These are phyloP conservation scores for Fusarium tuaranense DNA, from an alignment of 2,329 filamentous ascomycete species.

Conservation along the genomic window DNA sequence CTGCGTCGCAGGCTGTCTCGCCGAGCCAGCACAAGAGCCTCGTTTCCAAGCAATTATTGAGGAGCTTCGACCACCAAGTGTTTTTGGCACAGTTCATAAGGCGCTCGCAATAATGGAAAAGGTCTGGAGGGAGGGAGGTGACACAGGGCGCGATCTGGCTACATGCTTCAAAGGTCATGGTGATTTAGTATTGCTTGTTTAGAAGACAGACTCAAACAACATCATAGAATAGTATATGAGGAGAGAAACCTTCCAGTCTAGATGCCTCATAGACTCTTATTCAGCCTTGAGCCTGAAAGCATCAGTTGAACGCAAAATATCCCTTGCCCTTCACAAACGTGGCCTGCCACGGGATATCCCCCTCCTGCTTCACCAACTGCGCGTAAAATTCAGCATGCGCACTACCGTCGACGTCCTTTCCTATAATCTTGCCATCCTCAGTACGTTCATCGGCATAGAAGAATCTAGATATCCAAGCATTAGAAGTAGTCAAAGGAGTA, in stretches of 20 bases:
- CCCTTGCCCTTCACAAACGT: not conserved
- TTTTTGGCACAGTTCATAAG: not conserved
- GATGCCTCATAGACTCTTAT: not conserved
- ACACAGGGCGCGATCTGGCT: not conserved
- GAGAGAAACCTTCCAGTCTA: not conserved
- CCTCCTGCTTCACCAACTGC: not conserved
- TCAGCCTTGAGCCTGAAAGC: no score
- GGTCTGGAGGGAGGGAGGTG: not conserved
- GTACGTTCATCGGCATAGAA: not conserved
- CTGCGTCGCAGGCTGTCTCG: not conserved
- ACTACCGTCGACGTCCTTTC: not conserved
- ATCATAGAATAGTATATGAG: not conserved
- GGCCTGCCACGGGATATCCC: not conserved
- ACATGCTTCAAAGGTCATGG: not conserved
- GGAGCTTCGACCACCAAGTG: not conserved
- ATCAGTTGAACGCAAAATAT: not conserved
- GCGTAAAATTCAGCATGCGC: not conserved
- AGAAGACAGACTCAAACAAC: no score
- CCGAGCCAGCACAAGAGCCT: not conserved
- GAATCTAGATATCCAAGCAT: not conserved
- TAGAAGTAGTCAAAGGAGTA: not conserved
- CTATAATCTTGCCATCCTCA: not conserved
- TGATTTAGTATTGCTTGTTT: not conserved
- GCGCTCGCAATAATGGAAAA: not conserved
- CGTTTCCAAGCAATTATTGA: not conserved